Conservation (phyloP, 2,329 filamentous ascomycete genomes). For the Orbilia brochopaga region DNA sequence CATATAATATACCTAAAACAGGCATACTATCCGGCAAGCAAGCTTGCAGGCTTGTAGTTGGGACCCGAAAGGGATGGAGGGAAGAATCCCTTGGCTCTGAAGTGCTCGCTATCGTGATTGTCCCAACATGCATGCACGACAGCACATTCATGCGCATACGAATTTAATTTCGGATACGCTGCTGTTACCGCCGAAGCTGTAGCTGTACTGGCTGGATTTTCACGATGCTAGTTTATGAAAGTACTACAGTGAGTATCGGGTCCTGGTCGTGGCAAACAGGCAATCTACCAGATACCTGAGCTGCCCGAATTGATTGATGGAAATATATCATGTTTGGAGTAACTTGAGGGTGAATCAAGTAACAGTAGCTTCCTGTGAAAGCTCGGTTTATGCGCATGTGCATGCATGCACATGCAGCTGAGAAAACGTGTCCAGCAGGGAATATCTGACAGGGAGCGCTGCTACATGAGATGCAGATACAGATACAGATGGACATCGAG, state of each 20-base stretch:
- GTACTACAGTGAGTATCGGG: too few relatives aligned
- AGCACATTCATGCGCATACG: slow-evolving; percentile 3
- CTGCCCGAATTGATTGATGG: too few relatives aligned
- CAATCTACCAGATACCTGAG: too few relatives aligned
- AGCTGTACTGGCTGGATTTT: too few relatives aligned
- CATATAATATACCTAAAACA: too few relatives aligned
- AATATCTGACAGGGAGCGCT: background rate
- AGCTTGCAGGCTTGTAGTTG: background rate
- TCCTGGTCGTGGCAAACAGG: too few relatives aligned
- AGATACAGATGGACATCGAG: background rate
- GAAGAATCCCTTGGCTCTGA: background rate
- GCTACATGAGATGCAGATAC: too few relatives aligned
- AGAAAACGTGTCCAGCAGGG: slow-evolving; percentile 1
- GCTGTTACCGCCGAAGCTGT: too few relatives aligned
- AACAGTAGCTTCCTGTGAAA: too few relatives aligned
- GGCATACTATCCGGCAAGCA: background rate
- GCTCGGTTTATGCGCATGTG: slow-evolving; percentile 1
- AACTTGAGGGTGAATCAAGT: too few relatives aligned
- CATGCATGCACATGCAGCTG: background rate
- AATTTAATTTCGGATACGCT: background rate
- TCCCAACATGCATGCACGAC: slow-evolving; percentile 3
- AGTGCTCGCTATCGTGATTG: background rate
- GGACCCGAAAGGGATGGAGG: background rate
- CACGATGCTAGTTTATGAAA: too few relatives aligned
- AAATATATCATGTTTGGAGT: too few relatives aligned